phyloP scores from a whole-genome alignment of 208 protist genomes.

The Sergeia podlipaevii region DNA sequence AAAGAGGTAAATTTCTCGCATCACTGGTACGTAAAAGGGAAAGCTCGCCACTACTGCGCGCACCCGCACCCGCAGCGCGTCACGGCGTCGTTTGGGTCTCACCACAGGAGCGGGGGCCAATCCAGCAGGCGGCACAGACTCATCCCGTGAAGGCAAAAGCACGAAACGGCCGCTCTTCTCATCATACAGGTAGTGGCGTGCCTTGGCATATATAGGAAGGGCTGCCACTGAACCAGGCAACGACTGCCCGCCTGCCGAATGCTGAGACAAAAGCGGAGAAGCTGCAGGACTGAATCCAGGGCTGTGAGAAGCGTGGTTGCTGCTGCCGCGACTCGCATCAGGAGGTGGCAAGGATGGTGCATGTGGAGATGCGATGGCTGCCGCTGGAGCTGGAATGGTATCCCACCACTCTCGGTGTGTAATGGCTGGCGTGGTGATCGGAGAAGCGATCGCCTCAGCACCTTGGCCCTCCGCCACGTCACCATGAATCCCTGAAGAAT shows the following conservation, averaged over 20 bases:
- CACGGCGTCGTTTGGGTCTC: neutral
- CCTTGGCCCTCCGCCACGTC: neutral
- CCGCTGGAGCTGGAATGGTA: too few relatives aligned
- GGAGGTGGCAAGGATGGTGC: constrained; percentile 5
- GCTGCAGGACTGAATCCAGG: neutral
- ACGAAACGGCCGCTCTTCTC: constrained; percentile 11
- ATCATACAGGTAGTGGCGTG: constrained; percentile 28
- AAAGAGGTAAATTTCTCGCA: constrained; percentile 54
- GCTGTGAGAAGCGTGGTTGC: neutral
- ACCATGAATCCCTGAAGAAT: too few relatives aligned
- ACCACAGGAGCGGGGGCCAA: neutral
- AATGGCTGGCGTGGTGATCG: too few relatives aligned
- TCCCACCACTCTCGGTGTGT: too few relatives aligned
- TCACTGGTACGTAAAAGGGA: constrained; percentile 50
- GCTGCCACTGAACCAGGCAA: neutral
- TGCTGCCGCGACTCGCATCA: neutral
- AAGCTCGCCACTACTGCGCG: constrained; percentile 49
- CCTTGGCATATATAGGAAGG: constrained; percentile 13
- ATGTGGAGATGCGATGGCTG: constrained; percentile 18
- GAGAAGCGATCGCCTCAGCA: neutral
- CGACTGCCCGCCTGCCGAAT: neutral
- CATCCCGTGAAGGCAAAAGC: constrained; percentile 15
- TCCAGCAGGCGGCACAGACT: constrained; percentile 18
- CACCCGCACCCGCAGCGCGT: constrained; percentile 16
- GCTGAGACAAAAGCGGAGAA: neutral